Base-by-base conservation (phyloP, 2,329 filamentous ascomycete genomes). In the Trichophaea hybrida region DNA sequence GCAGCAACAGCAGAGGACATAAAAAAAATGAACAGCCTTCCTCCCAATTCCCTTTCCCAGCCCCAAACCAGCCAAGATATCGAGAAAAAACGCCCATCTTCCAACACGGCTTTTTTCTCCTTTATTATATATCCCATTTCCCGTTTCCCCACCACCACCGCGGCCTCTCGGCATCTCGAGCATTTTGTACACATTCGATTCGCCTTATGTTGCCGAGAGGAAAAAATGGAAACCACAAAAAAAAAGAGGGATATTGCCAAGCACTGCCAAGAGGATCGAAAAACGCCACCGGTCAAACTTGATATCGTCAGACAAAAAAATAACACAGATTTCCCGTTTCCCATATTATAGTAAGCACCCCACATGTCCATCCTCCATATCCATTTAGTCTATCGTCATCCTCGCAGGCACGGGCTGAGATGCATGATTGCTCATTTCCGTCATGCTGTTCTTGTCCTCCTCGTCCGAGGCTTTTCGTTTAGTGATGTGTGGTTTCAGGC, bases 401-500 rank as follows among this genome's bases (percentile, higher is more conserved):
- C 76, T 70, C 43, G 69, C 73, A 32, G 75, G 73, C 49, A 71
- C 68, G 32, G 75, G 73, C 55, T 72, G 72, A 65, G 75, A 73
- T 33, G 70, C 69, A 24, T 77, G 69, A 33, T 74, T 72, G 5
- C 75, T 76, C 73, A 77, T 76, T 62, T 76, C 74, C 34, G 74
- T 73, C 66, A 71, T 71, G 57, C 71, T 73, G 59, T 71, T 69
- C 64, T 79, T 77, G 66, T 81, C 79, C 40, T 78, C 75, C 60
- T 72, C 73, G 58, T 69, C 71, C 53, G 71, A 69, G 13, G 75
- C 70, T 68, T 77, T 80, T 64, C 78, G 75, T 69, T 77, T 79
- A 67, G 82, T 78, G 60, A 98, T 80, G 71, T 97, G 90, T 7
- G 83, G 83, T 76, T 94, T 96, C 61, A 98, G 77, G 6, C 93